These are phyloP conservation scores for Aspergillus coremiiformis DNA, from an alignment of 495 filamentous ascomycete genomes.

Conservation along the genomic window DNA sequence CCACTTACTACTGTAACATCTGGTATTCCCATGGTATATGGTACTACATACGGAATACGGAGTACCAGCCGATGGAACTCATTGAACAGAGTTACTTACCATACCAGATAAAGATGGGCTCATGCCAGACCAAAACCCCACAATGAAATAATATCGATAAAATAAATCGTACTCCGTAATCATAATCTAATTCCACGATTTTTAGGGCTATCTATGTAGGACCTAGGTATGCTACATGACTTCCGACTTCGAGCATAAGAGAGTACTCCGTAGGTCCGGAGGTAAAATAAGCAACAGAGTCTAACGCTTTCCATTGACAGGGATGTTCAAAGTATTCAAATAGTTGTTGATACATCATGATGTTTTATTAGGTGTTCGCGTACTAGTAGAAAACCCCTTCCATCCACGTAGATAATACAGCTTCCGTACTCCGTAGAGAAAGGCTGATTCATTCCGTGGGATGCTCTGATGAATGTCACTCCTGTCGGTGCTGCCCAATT, in stretches of 20 bases:
- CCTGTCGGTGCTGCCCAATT: conserved; percentile 9
- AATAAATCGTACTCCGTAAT: conserved; percentile 6
- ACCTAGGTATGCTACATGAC: not conserved
- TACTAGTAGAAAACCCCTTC: not conserved
- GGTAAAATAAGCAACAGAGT: conserved; percentile 6
- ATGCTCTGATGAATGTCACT: not conserved
- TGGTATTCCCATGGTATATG: not conserved
- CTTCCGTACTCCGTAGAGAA: not conserved
- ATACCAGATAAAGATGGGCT: conserved; percentile 13
- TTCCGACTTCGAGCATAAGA: not conserved
- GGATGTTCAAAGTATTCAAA: conserved; percentile 11
- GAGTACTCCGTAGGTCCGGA: not conserved
- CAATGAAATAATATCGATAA: conserved; percentile 10
- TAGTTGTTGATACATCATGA: not conserved
- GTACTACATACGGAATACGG: too few species aligned
- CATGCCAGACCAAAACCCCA: conserved; percentile 15
- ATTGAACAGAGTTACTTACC: conserved; percentile 17
- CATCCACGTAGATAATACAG: not conserved
- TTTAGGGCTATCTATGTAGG: not conserved
- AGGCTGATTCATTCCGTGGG: not conserved
- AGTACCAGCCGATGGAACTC: not conserved
- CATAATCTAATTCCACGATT: not conserved
- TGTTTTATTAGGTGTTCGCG: not conserved
- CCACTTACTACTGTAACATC: too few species aligned
- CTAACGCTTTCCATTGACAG: conserved; percentile 2